Percentiles rank a stretch among this genome's conserved stretches.
phyloP scores from a whole-genome alignment of 371 early-diverging fungal genomes.

The Mycotypha africana region DNA sequence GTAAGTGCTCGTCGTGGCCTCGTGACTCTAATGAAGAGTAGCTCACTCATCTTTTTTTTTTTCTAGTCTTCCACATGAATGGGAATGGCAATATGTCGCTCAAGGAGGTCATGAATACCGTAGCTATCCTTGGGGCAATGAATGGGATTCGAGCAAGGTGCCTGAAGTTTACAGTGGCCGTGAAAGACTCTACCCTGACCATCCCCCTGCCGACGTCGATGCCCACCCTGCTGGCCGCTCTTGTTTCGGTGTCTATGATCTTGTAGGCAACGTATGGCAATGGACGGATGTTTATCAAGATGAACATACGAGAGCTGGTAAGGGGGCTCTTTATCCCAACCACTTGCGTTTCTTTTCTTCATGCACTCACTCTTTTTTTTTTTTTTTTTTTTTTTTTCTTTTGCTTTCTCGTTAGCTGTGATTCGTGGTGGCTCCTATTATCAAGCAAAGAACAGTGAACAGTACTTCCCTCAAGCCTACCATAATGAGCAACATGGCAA shows the following conservation, averaged over 20 bases:
- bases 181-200: slow-evolving; percentile 25
- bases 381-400: not conserved
- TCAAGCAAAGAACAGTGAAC: slow-evolving; percentile 10
- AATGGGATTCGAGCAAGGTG: slow-evolving; percentile 18
- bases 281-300: slow-evolving; percentile 29
- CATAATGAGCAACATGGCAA: slow-evolving; percentile 23
- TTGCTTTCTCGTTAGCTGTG: slow-evolving; percentile 7
- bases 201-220: slow-evolving; percentile 29
- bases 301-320: slow-evolving; percentile 18
- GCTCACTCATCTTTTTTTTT: not conserved
- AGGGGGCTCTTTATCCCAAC: not conserved
- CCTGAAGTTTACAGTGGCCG: slow-evolving; percentile 22
- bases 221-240: slow-evolving; percentile 17
- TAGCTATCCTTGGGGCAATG: slow-evolving; percentile 24
- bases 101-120: slow-evolving; percentile 22
- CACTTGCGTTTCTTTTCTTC: too few relatives aligned
- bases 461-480: slow-evolving; percentile 27
- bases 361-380: too few relatives aligned
- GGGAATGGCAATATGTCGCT: slow-evolving; percentile 32
- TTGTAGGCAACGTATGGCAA: slow-evolving; percentile 28
- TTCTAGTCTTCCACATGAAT: slow-evolving; percentile 27
- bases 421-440: slow-evolving; percentile 30
- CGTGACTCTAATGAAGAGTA: not conserved
- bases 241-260: slow-evolving; percentile 22
- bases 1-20: slow-evolving; percentile 6